Base-by-base conservation (phyloP, 768 basidiomycete species). In the Lepiota venenata region DNA sequence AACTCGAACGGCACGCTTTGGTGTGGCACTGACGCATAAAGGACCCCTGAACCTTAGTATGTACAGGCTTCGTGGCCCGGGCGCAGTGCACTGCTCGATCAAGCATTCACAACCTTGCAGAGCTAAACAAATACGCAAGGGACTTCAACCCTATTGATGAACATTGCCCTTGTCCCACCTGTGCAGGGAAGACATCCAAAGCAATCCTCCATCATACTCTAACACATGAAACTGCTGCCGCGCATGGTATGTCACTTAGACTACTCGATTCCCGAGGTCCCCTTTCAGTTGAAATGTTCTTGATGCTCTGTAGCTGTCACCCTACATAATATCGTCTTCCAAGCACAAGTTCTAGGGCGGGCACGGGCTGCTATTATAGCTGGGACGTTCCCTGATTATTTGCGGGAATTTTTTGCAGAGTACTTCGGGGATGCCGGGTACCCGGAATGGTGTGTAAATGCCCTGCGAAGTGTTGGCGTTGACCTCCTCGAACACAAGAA, bases 1-100 rank as follows among this genome's bases (percentile, higher is more conserved):
- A 29, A 96, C 93, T 1, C 81, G 93, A 55, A 95, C 93, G 0
- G 93, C 93, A 36, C 81, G 93, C 25, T 95, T 95, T 66, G 93
- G 93, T 2, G 87, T 95, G 14, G 93, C 93, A 4, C 68, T 96
- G 55, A 95, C 93, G 9, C 82, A 84, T 62, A 77, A 71, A 3
- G 93, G 93, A 0, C 91, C 91, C 4, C 62, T 96, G 15, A 95
- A 95, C 67, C 79, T 95, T 20, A 83, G 91, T 92, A 58, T 47
- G 80, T 63, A 35, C 39, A 8, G 16, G 42, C 15, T 20, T 37
- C 16, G 20, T 40, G 40, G 18, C 25, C 22, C n/a, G n/a, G 16
- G 52, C 25, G 9, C 27, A 22, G 8, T 32, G 55, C 3, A 48
- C 21, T 22, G 22, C 43, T 54, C 32, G 22, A 21, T 38, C 21